Evolutionary conservation across 78 protist species (phyloP).

Genomic region (Planoprotostelium fungivorum): DNA sequence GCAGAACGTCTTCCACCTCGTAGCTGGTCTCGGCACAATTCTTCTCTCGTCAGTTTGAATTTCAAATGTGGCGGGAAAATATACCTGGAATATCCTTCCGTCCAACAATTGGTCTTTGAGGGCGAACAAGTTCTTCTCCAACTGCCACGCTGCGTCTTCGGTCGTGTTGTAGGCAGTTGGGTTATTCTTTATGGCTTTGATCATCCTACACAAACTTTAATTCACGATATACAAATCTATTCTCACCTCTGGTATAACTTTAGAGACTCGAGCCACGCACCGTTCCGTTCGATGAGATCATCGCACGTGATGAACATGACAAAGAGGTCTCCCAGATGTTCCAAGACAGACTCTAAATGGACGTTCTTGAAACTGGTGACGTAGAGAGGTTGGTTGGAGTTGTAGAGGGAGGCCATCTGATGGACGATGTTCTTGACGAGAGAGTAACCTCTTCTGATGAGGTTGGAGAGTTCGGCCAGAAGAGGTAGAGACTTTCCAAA

Average conservation of each 20-base stretch:
- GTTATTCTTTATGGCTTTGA: slow-evolving; percentile 45
- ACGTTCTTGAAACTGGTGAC: slow-evolving; percentile 41
- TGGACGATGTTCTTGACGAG: slow-evolving; percentile 40
- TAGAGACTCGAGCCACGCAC: slow-evolving; percentile 20
- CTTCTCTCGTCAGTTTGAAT: slow-evolving; percentile 46
- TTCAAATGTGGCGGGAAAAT: slow-evolving; percentile 37
- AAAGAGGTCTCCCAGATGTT: slow-evolving; percentile 32
- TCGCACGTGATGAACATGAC: slow-evolving; percentile 67
- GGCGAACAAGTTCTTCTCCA: slow-evolving; percentile 38
- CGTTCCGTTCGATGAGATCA: slow-evolving; percentile 28
- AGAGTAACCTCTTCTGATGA: slow-evolving; percentile 42
- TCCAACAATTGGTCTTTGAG: slow-evolving; percentile 47
- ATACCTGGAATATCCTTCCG: slow-evolving; percentile 36
- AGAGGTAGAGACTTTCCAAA: slow-evolving; percentile 56
- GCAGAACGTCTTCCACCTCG: background rate
- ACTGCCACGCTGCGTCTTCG: slow-evolving; percentile 41
- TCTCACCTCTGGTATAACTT: slow-evolving; percentile 35
- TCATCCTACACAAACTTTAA: slow-evolving; percentile 33
- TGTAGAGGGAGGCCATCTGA: slow-evolving; percentile 64
- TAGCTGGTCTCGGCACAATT: background rate
- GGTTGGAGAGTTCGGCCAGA: slow-evolving; percentile 35
- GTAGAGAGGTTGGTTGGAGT: slow-evolving; percentile 8
- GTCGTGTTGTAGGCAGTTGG: slow-evolving; percentile 34
- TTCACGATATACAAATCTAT: background rate
- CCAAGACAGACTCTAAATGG: slow-evolving; percentile 43